Evolutionary conservation across 1,284 basidiomycete genomes (phyloP).

Genomic region (Rhodotorula sp.): DNA sequence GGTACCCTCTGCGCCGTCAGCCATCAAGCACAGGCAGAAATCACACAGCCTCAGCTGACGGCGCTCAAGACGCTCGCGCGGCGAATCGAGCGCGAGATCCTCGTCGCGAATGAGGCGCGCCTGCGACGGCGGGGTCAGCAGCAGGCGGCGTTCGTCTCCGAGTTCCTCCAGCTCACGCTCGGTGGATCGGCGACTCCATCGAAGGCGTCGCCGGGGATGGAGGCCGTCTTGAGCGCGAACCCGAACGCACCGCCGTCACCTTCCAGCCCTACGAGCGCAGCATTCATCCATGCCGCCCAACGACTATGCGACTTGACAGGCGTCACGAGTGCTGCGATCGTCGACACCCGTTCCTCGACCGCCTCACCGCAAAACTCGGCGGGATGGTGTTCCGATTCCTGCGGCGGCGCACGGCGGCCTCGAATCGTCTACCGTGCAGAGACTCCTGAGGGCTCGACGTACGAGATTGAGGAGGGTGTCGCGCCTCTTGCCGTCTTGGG

Average conservation of each 20-base stretch:
- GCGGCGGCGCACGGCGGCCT: no score
- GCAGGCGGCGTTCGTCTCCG: slow-evolving; percentile 1
- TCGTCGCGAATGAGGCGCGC: neutral
- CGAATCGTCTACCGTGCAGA: no score
- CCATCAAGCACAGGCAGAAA: neutral
- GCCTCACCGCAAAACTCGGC: no score
- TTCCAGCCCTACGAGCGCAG: neutral
- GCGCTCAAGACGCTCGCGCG: neutral
- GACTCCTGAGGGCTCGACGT: no score
- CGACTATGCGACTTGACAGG: neutral
- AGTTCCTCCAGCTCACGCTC: slow-evolving; percentile 6
- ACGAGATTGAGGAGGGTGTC: no score
- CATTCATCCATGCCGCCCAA: slow-evolving; percentile 1
- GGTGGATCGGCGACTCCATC: neutral
- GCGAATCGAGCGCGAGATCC: slow-evolving; percentile 6
- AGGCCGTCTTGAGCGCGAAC: slow-evolving; percentile 1
- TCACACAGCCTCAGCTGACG: neutral
- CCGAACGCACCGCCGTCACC: neutral
- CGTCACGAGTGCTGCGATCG: neutral
- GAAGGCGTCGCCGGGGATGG: neutral
- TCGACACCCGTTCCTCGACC: no score
- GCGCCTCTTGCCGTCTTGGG: no score
- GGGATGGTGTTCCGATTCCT: no score
- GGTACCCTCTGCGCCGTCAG: neutral
- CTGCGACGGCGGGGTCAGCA: neutral